These are phyloP conservation scores for Mycena rosella DNA, from an alignment of 768 basidiomycete genomes.

Conservation along the genomic window DNA sequence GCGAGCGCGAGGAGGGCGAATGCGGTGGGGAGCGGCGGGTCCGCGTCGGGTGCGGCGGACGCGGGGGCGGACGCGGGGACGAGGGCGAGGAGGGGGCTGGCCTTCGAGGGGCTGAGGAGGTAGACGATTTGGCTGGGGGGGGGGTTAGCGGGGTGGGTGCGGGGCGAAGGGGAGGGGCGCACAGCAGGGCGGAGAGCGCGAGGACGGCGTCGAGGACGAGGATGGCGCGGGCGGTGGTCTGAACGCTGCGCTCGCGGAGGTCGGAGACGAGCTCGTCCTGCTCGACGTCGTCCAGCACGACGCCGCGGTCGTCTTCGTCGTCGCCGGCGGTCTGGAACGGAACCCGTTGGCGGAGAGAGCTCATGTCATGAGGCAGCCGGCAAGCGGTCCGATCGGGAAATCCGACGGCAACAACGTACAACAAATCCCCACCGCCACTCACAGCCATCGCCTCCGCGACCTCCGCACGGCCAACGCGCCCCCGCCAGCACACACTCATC, in stretches of 20 bases:
- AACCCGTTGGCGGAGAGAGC: slow-evolving; percentile 19
- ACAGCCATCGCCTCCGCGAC: no score
- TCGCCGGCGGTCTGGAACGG: slow-evolving; percentile 23
- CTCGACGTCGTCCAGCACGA: slow-evolving; percentile 49
- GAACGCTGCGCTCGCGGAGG: slow-evolving; percentile 59
- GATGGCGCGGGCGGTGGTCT: slow-evolving; percentile 57
- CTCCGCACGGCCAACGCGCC: no score
- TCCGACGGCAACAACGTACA: no score
- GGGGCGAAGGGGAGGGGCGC: slow-evolving; percentile 35
- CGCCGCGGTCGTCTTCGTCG: slow-evolving; percentile 1
- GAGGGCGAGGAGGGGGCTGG: slow-evolving; percentile 62
- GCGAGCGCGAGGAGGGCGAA: slow-evolving; percentile 64
- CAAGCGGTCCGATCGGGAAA: no score
- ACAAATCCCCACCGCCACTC: no score
- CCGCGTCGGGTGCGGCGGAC: slow-evolving; percentile 7
- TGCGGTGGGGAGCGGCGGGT: slow-evolving; percentile 54
- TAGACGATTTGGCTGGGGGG: slow-evolving; percentile 62
- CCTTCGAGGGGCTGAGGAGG: slow-evolving; percentile 53
- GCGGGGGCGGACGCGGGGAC: slow-evolving; percentile 46
- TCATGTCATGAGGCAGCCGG: no score
- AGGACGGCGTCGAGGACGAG: slow-evolving; percentile 57
- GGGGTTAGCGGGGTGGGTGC: slow-evolving; percentile 10
- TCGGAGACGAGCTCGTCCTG: slow-evolving; percentile 70
- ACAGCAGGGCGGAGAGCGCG: slow-evolving; percentile 62
- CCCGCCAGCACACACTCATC: no score